Percentiles rank a stretch among this genome's conserved stretches.
Conservation (phyloP, 2,329 filamentous ascomycete species). For the Fusarium oligoseptatum region DNA sequence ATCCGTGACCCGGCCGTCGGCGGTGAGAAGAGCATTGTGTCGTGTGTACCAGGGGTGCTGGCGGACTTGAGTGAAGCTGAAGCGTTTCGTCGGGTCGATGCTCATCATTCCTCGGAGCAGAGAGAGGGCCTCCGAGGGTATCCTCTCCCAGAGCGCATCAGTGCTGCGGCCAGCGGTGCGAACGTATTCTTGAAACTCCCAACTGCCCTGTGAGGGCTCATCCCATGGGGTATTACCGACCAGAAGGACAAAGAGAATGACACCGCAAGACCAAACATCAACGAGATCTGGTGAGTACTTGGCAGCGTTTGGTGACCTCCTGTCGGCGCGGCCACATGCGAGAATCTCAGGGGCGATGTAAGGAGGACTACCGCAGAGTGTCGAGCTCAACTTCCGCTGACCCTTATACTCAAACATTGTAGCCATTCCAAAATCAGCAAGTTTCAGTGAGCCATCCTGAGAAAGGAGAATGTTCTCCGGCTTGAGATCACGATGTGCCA, state of each 20-base stretch:
- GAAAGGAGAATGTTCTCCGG: conserved; percentile 96
- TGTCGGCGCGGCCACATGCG: conserved; percentile 63
- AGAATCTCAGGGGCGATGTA: conserved; percentile 97
- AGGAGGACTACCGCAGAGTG: conserved; percentile 94
- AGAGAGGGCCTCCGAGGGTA: conserved; percentile 82
- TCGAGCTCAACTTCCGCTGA: conserved; percentile 83
- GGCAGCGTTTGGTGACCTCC: conserved; percentile 60
- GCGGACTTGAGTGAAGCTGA: conserved; percentile 87
- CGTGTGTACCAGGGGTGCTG: conserved; percentile 96
- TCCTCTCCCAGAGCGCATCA: conserved; percentile 86
- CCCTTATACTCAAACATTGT: conserved; percentile 94
- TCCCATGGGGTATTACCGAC: conserved; percentile 99
- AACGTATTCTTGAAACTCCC: conserved; percentile 91
- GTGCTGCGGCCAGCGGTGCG: conserved; percentile 82
- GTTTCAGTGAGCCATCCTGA: conserved; percentile 86
- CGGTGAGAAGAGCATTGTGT: conserved; percentile 79
- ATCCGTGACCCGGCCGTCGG: conserved; percentile 81
- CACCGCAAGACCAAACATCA: conserved; percentile 97
- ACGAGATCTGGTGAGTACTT: conserved; percentile 84
- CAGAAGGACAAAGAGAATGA: conserved; percentile 95
- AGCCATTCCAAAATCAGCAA: conserved; percentile 96
- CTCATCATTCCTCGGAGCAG: conserved; percentile 94
- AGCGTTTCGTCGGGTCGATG: conserved; percentile 79
- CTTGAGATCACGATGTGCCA: conserved; percentile 92
- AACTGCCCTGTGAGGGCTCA: conserved; percentile 86